Conservation (phyloP, 140 eudicot species). For the Stevia rebaudiana region DNA sequence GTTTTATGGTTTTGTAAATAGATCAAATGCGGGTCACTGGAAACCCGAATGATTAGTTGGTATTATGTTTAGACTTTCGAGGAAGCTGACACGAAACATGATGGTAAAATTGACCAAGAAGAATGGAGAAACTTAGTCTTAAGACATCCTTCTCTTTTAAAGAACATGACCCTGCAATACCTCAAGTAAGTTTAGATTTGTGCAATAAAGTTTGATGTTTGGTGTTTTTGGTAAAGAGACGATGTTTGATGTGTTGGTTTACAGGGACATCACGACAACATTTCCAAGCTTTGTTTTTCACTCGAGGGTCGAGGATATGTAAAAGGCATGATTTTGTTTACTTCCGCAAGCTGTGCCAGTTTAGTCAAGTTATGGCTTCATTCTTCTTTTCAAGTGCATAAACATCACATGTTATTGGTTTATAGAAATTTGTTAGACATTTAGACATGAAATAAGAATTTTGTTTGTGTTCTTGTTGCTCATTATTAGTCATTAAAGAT, state of each 20-base stretch:
- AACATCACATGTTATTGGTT: slow-evolving; percentile 14
- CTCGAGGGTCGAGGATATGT: slow-evolving; percentile 82
- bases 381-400: slow-evolving; percentile 11
- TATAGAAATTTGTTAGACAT: slow-evolving; percentile 17
- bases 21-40: neutral
- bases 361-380: slow-evolving; percentile 15
- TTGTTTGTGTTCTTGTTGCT: neutral
- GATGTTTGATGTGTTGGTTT: neutral
- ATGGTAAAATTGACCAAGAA: slow-evolving; percentile 91
- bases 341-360: too few species aligned
- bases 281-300: slow-evolving; percentile 92
- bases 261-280: slow-evolving; percentile 82
- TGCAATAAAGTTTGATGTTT: neutral
- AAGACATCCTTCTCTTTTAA: slow-evolving; percentile 85
- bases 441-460: slow-evolving; percentile 21
- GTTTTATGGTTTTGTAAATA: neutral
- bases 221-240: too few species aligned
- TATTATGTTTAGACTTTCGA: slow-evolving; percentile 66
- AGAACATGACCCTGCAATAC: slow-evolving; percentile 89
- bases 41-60: neutral
- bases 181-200: slow-evolving; percentile 53
- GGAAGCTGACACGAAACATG: slow-evolving; percentile 97
- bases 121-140: slow-evolving; percentile 88
- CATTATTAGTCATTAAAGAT: too few species aligned
- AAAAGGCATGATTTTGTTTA: neutral